Conservation (phyloP, 371 early-diverging fungal genomes). For the Batkoa obscura region DNA sequence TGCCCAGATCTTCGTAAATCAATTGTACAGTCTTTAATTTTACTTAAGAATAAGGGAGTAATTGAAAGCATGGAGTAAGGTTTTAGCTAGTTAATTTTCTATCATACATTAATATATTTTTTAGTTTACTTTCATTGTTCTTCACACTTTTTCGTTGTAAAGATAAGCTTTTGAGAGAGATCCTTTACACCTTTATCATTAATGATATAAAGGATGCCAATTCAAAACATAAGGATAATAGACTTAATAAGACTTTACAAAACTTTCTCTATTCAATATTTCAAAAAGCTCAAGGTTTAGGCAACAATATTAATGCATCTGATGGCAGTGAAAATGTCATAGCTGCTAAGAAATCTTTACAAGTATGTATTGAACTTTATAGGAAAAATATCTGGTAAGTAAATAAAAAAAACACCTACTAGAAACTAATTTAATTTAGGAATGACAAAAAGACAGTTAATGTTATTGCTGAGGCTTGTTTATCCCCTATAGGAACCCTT, state of each 20-base stretch:
- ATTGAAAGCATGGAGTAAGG: constrained; percentile 34
- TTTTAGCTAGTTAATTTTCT: constrained; percentile 6
- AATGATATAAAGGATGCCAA: constrained; percentile 84
- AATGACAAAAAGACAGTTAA: constrained; percentile 94
- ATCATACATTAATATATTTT: not conserved
- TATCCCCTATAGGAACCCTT: constrained; percentile 73
- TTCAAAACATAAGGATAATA: constrained; percentile 81
- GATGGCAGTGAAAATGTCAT: constrained; percentile 50
- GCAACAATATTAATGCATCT: constrained; percentile 14
- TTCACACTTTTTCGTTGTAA: constrained; percentile 82
- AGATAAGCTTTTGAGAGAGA: constrained; percentile 73
- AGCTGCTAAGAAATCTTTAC: constrained; percentile 84
- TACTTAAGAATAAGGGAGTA: constrained; percentile 68
- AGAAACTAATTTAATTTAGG: constrained; percentile 16
- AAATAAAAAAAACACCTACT: not conserved
- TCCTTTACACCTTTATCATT: constrained; percentile 79
- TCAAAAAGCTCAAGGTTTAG: too few species aligned
- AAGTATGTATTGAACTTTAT: constrained; percentile 89
- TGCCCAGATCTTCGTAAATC: constrained; percentile 63
- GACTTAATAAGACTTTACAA: constrained; percentile 85
- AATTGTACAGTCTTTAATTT: constrained; percentile 76
- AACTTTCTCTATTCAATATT: constrained; percentile 90
- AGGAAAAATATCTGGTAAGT: constrained; percentile 71
- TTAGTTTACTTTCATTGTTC: constrained; percentile 65
- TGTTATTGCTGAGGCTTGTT: constrained; percentile 89